phyloP scores from a whole-genome alignment of 73 alveolate species.

The Uronychia binucleata region DNA sequence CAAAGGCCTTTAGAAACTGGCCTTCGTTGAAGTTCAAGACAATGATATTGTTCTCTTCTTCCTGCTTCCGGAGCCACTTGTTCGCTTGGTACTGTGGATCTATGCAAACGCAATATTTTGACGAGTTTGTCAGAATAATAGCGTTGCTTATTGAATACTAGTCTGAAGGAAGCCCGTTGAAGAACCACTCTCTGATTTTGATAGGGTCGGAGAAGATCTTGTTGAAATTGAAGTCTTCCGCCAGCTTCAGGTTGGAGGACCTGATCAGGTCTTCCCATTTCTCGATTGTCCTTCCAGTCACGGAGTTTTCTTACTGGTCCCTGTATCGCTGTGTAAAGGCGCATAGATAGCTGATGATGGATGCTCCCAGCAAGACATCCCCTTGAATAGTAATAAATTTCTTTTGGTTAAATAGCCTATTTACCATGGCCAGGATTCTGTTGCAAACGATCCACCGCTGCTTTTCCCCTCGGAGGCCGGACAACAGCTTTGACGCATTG shows the following conservation, averaged over 20 bases:
- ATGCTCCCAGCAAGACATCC: constrained; percentile 89
- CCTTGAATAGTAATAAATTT: constrained; percentile 57
- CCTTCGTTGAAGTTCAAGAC: constrained; percentile 56
- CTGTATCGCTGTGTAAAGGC: constrained; percentile 96
- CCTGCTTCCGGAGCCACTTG: constrained; percentile 86
- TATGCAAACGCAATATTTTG: constrained; percentile 96
- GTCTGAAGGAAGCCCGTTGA: constrained; percentile 93
- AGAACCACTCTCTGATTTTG: constrained; percentile 97
- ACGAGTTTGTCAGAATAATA: constrained; percentile 88
- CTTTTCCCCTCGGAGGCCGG: constrained; percentile 55
- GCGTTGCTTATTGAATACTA: constrained; percentile 98
- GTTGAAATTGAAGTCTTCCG: constrained; percentile 74
- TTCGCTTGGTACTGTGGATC: constrained; percentile 98
- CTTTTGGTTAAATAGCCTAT: background rate
- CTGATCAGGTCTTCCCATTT: constrained; percentile 79
- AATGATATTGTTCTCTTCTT: constrained; percentile 20
- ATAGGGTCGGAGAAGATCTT: constrained; percentile 95
- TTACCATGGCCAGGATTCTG: constrained; percentile 18
- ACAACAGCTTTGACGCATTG: constrained; percentile 52
- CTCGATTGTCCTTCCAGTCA: too few species aligned
- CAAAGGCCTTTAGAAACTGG: constrained; percentile 69
- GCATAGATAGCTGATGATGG: constrained; percentile 96
- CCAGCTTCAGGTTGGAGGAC: constrained; percentile 2
- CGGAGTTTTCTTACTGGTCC: constrained; percentile 74
- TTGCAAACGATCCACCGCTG: constrained; percentile 57